These are phyloP conservation scores for Fonsecaea erecta DNA, from an alignment of 2,329 filamentous ascomycete genomes.

Conservation along the genomic window DNA sequence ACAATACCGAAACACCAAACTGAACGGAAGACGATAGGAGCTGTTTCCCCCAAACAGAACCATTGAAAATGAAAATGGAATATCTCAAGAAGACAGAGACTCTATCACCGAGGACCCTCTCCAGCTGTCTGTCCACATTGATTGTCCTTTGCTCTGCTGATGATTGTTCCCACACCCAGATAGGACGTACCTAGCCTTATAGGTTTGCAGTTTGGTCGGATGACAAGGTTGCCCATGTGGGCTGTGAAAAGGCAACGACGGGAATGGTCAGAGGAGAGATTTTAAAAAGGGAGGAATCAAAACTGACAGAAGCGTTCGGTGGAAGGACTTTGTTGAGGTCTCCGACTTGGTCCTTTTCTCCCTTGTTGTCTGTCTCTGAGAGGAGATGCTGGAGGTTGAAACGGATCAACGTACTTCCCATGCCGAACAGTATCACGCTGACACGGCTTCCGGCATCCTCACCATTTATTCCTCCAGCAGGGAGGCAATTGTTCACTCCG, in stretches of 20 bases:
- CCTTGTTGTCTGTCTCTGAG: too few relatives aligned
- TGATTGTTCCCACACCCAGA: too few relatives aligned
- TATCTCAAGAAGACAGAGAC: constrained; percentile 2
- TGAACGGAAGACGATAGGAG: not conserved
- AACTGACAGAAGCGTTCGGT: not conserved
- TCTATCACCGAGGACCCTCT: too few relatives aligned
- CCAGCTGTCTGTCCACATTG: too few relatives aligned
- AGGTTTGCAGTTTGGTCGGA: not conserved
- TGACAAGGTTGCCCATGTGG: not conserved
- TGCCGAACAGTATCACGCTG: not conserved
- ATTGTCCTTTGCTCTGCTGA: too few relatives aligned
- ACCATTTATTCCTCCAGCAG: not conserved
- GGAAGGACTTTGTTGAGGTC: too few relatives aligned
- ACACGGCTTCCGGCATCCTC: not conserved
- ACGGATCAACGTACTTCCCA: not conserved
- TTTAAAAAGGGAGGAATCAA: not conserved
- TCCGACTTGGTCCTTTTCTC: too few relatives aligned
- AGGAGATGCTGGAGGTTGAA: too few relatives aligned
- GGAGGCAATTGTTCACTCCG: not conserved
- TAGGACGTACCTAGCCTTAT: constrained; percentile 6
- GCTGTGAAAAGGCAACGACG: not conserved
- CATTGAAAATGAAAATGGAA: not conserved
- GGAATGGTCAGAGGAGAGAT: not conserved
- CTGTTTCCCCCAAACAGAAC: not conserved
- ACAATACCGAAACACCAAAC: not conserved